These are phyloP conservation scores for Pseudozyma sp. DNA, from an alignment of 1,284 basidiomycete species.

Conservation along the genomic window DNA sequence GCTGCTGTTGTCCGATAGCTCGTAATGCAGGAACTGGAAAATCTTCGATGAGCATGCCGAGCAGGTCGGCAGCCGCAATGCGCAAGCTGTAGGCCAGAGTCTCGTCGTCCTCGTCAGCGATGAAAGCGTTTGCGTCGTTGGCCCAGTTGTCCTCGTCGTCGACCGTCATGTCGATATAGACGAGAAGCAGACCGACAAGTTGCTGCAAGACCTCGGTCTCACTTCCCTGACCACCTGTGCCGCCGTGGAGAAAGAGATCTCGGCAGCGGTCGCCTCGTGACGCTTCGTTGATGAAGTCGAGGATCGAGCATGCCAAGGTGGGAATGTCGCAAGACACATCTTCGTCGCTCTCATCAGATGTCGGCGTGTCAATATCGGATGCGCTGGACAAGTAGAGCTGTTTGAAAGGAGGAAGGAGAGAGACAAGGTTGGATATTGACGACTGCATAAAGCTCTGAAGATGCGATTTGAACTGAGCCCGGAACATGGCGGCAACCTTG, in stretches of 20 bases:
- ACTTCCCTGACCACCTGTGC: conserved; percentile 57
- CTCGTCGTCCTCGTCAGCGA: conserved; percentile 94
- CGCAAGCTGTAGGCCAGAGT: conserved; percentile 83
- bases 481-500: conserved; percentile 60
- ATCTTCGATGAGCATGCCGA: conserved; percentile 82
- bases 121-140: conserved; percentile 87
- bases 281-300: conserved; percentile 81
- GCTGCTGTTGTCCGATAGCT: conserved; percentile 30
- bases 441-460: conserved; percentile 34
- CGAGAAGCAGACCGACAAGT: conserved; percentile 76
- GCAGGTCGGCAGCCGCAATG: conserved; percentile 83
- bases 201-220: conserved; percentile 72
- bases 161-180: conserved; percentile 85
- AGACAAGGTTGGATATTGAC: conserved; percentile 42
- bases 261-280: conserved; percentile 76
- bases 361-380: conserved; percentile 72
- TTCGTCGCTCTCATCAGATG: conserved; percentile 79
- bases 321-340: conserved; percentile 75
- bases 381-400: conserved; percentile 68
- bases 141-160: conserved; percentile 96
- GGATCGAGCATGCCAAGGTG: conserved; percentile 79
- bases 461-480: conserved; percentile 51
- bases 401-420: conserved; percentile 45
- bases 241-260: conserved; percentile 73
- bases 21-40: conserved; percentile 76